Base-by-base conservation (phyloP, 2,329 filamentous ascomycete species). In the Fusarium sp. region DNA sequence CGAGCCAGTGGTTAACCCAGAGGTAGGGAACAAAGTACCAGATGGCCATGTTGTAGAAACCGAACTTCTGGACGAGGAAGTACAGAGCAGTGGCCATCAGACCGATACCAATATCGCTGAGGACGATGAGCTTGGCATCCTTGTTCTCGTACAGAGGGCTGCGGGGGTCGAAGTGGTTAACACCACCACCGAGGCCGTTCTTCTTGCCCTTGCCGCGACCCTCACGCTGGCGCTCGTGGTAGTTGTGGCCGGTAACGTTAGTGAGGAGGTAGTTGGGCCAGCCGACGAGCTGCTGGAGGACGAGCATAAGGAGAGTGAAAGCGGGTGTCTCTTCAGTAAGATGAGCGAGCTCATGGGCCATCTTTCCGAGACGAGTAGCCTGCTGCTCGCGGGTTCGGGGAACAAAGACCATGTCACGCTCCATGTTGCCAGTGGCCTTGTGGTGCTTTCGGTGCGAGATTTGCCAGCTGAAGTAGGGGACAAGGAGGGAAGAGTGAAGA, bases 391-490 rank as follows among this genome's bases (percentile, higher is more conserved):
- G 92, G 63, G 95, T 97, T 85, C 94, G 94, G 69, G 96, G 96
- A n/a, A 98, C 88, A 82, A 98, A 98, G 73, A 98, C 96, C 96
- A 99, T 99, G 85, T 99, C 96, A 77, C 96, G 94, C 85, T 97
- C 95, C 86, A 99, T 92, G 88, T 99, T 91, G 79, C 95, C 96
- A 43, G 96, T 99, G 74, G 95, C 95, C 90, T 98, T 98, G 93
- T 99, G 96, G 88, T 99, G 96, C 91, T 97, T 97, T 87, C 94
- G 93, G 87, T 99, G 96, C 76, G 95, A 97, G 85, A 98, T 95
- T 87, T 99, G 97, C 96, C 96, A 99, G 82, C 94, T 97, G 87
- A 98, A 99, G 87, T 98, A 99, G 28, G 96, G 96, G 54, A 99
- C 96, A 64, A 98, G 88, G 43, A 98, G 90, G 49, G 91, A 84